Base-by-base conservation (phyloP, 371 early-diverging fungal species). In the Zopfochytrium polystomum region DNA sequence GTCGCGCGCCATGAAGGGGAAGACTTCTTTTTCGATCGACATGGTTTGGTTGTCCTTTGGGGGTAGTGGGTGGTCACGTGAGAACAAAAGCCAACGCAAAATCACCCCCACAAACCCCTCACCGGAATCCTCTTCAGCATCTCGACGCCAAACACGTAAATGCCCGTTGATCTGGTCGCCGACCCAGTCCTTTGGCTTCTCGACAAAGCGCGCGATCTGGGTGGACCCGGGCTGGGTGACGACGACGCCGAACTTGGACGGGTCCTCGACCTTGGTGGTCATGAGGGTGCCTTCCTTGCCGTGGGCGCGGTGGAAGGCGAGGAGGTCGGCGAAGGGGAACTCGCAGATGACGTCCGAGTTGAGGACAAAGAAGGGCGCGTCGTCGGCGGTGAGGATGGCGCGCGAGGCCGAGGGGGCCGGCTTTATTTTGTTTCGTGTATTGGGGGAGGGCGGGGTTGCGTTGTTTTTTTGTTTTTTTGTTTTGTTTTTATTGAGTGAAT, bases 271-370 rank as follows among this genome's bases (percentile, higher is more conserved):
- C 71, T 87, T 87, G 53, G 99, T 98, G 25, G 93, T 89, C 64
- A 93, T 82, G 67, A 97, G 87, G 52, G 96, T 96, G 45, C 97
- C 97, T 73, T 97, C 95, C 58, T 75, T 71, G 29, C 95, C 95
- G 68, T 96, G 96, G 42, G 81, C 73, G 27, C 75, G 57, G 68
- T 98, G 99, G 83, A 91, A 91, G 51, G 83, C 87, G 46, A 87
- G 78, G 71, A 99, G 84, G 58, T 88, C 82, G 55, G 85, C 80
- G 75, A 99, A 96, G 31, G 99, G 99, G 76, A 90, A 99, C 56
- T 95, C 93, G 80, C 99, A 99, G 55, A 96, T 99, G 30, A 99
- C 92, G 82, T 99, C 99, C 54, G 92, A 91, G 84, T 99, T 99
- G 49, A 99, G 85, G 18, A 99, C 99, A 80, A 99, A 98, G 82